A percentile compares a stretch with the other conserved stretches of the same genome.
Evolutionary conservation across 805 yeast species (phyloP).

Genomic region (Candida oleophila): DNA sequence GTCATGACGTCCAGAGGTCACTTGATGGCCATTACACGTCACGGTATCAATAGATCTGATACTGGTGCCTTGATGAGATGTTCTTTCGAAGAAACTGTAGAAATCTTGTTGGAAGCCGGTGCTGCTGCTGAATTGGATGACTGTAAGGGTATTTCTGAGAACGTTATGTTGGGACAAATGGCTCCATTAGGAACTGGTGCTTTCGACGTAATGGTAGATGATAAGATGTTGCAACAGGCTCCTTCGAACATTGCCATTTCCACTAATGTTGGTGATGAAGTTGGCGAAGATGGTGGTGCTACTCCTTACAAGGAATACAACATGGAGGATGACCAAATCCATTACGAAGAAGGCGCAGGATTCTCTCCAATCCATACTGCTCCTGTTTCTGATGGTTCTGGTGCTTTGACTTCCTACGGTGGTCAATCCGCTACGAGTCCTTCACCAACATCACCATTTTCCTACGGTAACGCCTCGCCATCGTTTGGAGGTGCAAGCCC

Average conservation of each 20-base stretch:
- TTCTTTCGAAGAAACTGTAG: constrained; percentile 99
- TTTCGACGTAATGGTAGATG: constrained; percentile 93
- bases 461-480: constrained; percentile 47
- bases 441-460: constrained; percentile 58
- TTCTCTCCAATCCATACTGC: constrained; percentile 96
- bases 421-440: constrained; percentile 53
- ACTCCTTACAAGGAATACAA: constrained; percentile 83
- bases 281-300: constrained; percentile 65
- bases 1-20: constrained; percentile 99
- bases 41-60: constrained; percentile 97
- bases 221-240: constrained; percentile 69
- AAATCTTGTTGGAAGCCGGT: constrained; percentile 95
- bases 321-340: constrained; percentile 58
- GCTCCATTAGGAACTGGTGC: constrained; percentile 99
- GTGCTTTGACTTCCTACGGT: constrained; percentile 87
- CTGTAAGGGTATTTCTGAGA: constrained; percentile 97
- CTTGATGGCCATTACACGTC: constrained; percentile 98
- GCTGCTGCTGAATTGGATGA: constrained; percentile 97
- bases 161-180: constrained; percentile 95
- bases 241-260: constrained; percentile 49
- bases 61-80: constrained; percentile 99
- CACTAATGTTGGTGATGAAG: constrained; percentile 29
- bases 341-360: constrained; percentile 69
- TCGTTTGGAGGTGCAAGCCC: constrained; percentile 55
- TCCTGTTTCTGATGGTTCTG: constrained; percentile 67